These are phyloP conservation scores for Pichia sp. DNA, from an alignment of 1,139 yeast genomes.

Conservation along the genomic window DNA sequence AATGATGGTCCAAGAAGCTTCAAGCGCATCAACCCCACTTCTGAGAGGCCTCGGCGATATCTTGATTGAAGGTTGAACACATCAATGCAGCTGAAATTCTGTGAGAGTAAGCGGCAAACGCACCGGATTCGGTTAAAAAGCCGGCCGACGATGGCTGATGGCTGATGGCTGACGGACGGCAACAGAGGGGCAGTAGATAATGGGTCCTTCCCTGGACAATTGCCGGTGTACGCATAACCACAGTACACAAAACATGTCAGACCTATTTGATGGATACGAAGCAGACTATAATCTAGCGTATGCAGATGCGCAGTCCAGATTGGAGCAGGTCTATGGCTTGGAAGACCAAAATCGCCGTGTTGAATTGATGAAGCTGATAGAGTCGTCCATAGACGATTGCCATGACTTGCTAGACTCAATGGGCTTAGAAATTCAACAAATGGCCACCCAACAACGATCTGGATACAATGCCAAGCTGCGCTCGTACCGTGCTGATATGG, in stretches of 20 bases:
- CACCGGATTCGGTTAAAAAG: too few relatives aligned
- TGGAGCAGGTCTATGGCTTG: slow-evolving; percentile 48
- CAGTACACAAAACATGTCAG: slow-evolving; percentile 44
- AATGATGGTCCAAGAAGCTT: too few relatives aligned
- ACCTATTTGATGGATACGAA: slow-evolving; percentile 62
- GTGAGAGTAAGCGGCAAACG: too few relatives aligned
- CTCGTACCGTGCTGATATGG: slow-evolving; percentile 56
- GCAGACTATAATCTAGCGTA: slow-evolving; percentile 67
- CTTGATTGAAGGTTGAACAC: too few relatives aligned
- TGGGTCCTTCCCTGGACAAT: too few relatives aligned
- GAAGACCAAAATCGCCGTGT: slow-evolving; percentile 49
- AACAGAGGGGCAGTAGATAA: too few relatives aligned
- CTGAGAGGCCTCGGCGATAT: too few relatives aligned
- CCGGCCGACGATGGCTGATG: too few relatives aligned
- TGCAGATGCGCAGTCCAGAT: slow-evolving; percentile 62
- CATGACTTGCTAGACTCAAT: slow-evolving; percentile 75
- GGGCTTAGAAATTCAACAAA: slow-evolving; percentile 71
- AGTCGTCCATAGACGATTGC: slow-evolving; percentile 68
- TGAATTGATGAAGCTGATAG: slow-evolving; percentile 50
- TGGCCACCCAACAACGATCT: slow-evolving; percentile 66
- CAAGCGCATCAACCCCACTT: too few relatives aligned
- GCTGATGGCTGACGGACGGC: too few relatives aligned
- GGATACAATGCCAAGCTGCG: slow-evolving; percentile 65
- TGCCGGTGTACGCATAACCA: too few relatives aligned
- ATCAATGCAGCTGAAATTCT: too few relatives aligned